These are phyloP conservation scores for Syzygium syzygioides DNA, from an alignment of 441 rosid genomes.

Conservation along the genomic window DNA sequence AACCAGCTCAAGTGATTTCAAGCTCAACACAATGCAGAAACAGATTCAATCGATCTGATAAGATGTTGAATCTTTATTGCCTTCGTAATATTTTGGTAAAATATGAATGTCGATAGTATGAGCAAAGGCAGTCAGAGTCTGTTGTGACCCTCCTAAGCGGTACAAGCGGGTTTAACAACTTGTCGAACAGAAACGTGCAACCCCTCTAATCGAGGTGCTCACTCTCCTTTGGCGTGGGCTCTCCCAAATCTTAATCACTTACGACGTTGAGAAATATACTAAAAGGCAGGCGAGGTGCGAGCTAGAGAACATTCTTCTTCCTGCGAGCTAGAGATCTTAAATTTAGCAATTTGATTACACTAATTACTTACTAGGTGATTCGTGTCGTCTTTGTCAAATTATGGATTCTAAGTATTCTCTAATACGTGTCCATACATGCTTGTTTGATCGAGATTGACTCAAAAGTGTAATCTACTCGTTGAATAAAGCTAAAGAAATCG, in stretches of 20 bases:
- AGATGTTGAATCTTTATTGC: neutral
- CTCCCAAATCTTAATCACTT: neutral
- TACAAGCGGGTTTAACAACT: neutral
- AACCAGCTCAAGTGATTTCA: neutral
- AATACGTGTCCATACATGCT: neutral
- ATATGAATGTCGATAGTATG: neutral
- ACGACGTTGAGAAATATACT: neutral
- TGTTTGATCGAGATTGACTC: neutral
- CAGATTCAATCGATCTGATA: neutral
- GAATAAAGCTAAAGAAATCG: too few relatives aligned
- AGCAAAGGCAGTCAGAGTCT: neutral
- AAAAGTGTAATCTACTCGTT: neutral
- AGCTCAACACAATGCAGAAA: neutral
- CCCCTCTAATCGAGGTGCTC: neutral
- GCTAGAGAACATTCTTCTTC: rapidly evolving
- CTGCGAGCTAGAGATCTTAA: neutral
- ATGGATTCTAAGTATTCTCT: too few relatives aligned
- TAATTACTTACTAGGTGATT: too few relatives aligned
- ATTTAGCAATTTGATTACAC: too few relatives aligned
- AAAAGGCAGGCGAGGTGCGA: rapidly evolving
- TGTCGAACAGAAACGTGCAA: neutral
- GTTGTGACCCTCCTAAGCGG: neutral
- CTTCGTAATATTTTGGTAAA: neutral
- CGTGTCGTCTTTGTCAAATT: too few relatives aligned
- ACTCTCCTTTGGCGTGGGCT: neutral